phyloP scores from a whole-genome alignment of 2,329 filamentous ascomycete genomes.

The Penicillium sp. region DNA sequence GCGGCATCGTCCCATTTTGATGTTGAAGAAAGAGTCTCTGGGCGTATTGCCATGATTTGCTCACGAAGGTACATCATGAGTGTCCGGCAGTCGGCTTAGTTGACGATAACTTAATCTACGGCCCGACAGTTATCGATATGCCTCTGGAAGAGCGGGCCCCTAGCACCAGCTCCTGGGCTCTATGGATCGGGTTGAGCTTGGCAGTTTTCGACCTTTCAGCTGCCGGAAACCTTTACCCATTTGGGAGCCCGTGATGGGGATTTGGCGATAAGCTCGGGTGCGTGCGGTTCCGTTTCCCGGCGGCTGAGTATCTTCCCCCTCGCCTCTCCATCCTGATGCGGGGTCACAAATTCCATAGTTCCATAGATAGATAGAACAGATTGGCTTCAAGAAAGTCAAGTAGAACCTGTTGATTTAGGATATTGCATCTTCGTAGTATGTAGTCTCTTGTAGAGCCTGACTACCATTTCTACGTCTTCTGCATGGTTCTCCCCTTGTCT shows the following conservation, averaged over 20 bases:
- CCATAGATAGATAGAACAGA: background rate
- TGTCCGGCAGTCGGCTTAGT: background rate
- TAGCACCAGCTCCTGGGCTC: background rate
- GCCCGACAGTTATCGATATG: background rate
- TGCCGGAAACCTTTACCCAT: constrained; percentile 24
- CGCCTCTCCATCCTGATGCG: background rate
- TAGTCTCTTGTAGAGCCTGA: background rate
- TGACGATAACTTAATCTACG: background rate
- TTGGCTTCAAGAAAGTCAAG: background rate
- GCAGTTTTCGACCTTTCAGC: background rate
- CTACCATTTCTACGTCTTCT: background rate
- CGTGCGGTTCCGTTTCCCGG: background rate
- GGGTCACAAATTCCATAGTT: background rate
- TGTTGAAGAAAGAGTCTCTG: background rate
- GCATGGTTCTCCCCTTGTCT: background rate
- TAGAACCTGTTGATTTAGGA: background rate
- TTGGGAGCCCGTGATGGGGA: constrained; percentile 9
- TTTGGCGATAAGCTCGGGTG: background rate
- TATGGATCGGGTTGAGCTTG: background rate
- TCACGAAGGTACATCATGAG: background rate
- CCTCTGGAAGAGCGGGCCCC: background rate
- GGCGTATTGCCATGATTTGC: too few species aligned
- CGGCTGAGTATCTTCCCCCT: background rate
- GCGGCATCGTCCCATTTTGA: constrained; percentile 5
- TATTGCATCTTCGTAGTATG: background rate